Base-by-base conservation (phyloP, 805 yeast species). In the Cyberlindnera lachancei region DNA sequence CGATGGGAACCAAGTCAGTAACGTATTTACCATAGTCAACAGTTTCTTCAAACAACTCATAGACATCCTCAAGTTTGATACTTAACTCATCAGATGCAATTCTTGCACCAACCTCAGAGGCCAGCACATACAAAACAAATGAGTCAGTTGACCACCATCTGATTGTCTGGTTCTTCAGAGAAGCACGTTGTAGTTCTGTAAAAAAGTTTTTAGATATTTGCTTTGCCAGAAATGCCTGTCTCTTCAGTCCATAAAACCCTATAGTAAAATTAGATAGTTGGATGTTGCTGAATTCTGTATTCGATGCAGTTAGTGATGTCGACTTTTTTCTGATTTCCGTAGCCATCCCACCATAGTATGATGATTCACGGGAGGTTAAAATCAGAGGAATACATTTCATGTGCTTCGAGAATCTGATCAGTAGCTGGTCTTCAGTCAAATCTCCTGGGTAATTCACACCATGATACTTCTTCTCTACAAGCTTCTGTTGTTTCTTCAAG, bases 131-230 rank as follows among this genome's bases (percentile, higher is more conserved):
- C 13, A 70, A 62, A 3, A 68, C 55, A 47, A 78, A 81, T 33
- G 70, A 69, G 15, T 64, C 63, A 2, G 61, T 44, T 3, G 81
- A 72, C 84, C 86, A 79, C 59, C 75, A 80, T 27, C 59, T 55
- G 7, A 79, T 52, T 2, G 75, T 71, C 15, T 59, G 55, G 41
- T 71, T 71, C 3, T 41, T 55, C 31, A n/a, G 4, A 0, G 33
- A 25, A 31, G 35, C 26, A 51, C 42, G 18, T 38, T 33, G 35
- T 4, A 78, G 40, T 18, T 58, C 48, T 1, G 44, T 33, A 16
- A 51, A 48, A 32, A 54, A 64, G 10, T 46, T 38, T 2, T 51
- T 46, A n/a, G 55, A 36, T 12, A 80, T 66, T 25, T 59, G 42
- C 18, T 57, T 48, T 1, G 79, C 67, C 2, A 79, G 63, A 12